Conservation (phyloP, 2,329 filamentous ascomycete species). For the Didymella segeticola region DNA sequence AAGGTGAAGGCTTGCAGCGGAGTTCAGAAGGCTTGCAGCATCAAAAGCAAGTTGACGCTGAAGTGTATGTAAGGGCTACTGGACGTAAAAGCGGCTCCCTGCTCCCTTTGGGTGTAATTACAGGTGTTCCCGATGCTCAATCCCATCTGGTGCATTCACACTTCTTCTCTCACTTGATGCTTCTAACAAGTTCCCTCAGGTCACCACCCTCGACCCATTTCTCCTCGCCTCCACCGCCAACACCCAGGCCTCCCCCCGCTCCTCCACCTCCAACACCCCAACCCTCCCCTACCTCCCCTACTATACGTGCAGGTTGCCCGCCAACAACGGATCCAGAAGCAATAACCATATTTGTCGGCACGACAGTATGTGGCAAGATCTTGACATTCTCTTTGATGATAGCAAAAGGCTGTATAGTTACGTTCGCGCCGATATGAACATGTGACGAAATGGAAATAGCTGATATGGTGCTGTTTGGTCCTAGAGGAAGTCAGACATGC, state of each 20-base stretch:
- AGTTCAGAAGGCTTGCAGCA: neutral
- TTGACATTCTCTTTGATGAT: constrained; percentile 94
- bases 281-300: constrained; percentile 60
- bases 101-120: neutral
- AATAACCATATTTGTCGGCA: constrained; percentile 88
- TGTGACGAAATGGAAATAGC: constrained; percentile 84
- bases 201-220: constrained; percentile 59
- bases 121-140: neutral
- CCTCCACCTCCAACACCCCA: constrained; percentile 53
- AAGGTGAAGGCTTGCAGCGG: neutral
- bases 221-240: constrained; percentile 51
- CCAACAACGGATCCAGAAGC: constrained; percentile 93
- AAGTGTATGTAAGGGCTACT: neutral
- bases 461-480: constrained; percentile 71
- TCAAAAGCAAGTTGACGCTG: neutral
- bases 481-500: constrained; percentile 24
- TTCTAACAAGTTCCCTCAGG: constrained; percentile 56
- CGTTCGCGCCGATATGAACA: constrained; percentile 81
- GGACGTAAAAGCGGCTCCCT: neutral
- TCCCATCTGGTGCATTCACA: neutral
- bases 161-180: constrained; percentile 43
- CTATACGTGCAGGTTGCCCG: constrained; percentile 54
- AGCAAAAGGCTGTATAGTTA: constrained; percentile 81
- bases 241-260: constrained; percentile 42
- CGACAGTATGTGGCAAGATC: constrained; percentile 81